Base-by-base conservation (phyloP, 495 filamentous ascomycete genomes). In the Penicillium crystallinum region DNA sequence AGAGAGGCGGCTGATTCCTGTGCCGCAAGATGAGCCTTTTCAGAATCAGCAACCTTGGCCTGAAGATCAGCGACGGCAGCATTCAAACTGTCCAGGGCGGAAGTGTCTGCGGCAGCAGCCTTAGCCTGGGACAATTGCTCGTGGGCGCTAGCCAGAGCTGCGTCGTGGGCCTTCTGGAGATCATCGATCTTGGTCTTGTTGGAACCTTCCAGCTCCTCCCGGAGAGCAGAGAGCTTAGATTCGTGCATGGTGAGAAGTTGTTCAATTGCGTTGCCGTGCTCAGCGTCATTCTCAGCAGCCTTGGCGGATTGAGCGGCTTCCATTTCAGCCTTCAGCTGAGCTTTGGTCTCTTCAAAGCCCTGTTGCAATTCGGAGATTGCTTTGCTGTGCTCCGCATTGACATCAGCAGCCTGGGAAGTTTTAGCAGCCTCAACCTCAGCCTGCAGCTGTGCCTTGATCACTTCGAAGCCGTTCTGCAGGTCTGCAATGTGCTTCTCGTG, bases 181-280 rank as follows among this genome's bases (percentile, higher is more conserved):
- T 71, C 68, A 7, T 63, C 66, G 7, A 76, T 48, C 56, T 72
- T 73, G 35, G 60, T 56, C 49, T 68, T 61, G 55, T 73, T 63
- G 1, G 71, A 60, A 23, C 61, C 49, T 38, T 75, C 72, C 29
- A 75, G 57, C n/a, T 77, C 63, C 14, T 63, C 60, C 14, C 61
- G 62, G 15, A 77, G 49, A 29, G 55, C 56, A 12, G 69, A 62
- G 1, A 75, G 25, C 56, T 77, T 77, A 15, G 63, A 54, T 17
- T 77, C 73, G 11, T 74, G 67, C n/a, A 69, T 56, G 4, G 63
- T 74, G 51, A 77, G 66, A n/a, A 77, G 68, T 47, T 71, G 66
- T 53, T 77, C 74, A 30, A 77, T 75, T 10, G 69, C 73, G 42
- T 61, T 69, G 50, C 58, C 67, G 42, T 77, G 73, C 49, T 76